Evolutionary conservation across 2,329 filamentous ascomycete species (phyloP).

Genomic region (Fonsecaea multimorphosa): DNA sequence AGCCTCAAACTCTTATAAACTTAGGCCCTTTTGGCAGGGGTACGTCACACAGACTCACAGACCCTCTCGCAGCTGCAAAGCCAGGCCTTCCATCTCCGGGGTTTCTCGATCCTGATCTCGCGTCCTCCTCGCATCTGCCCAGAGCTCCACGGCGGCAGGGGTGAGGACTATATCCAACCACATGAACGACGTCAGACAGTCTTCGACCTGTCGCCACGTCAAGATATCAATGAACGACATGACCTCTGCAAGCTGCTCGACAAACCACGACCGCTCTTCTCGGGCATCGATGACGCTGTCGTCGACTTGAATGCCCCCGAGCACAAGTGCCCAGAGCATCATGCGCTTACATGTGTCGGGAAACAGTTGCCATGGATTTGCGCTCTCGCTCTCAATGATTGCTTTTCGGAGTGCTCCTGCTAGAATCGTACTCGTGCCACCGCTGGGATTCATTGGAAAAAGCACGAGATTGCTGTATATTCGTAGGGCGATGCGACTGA

Average conservation of each 20-base stretch:
- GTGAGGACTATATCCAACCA: conserved; percentile 9
- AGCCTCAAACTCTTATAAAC: too few relatives aligned
- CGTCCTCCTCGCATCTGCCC: conserved; percentile 1
- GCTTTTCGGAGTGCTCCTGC: neutral
- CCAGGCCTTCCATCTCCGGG: conserved; percentile 1
- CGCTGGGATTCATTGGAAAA: conserved; percentile 10
- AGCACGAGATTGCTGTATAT: conserved; percentile 10
- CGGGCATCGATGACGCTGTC: neutral
- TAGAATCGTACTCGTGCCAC: neutral
- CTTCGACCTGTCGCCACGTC: neutral
- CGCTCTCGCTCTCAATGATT: neutral
- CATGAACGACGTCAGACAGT: conserved; percentile 3
- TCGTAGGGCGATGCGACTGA: neutral
- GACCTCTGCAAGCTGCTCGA: neutral
- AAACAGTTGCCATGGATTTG: neutral
- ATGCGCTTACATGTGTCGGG: conserved; percentile 3
- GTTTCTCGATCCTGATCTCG: neutral
- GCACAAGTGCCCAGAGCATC: conserved; percentile 7
- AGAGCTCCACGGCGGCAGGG: conserved; percentile 4
- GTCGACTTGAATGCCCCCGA: conserved; percentile 9
- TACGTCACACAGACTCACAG: neutral
- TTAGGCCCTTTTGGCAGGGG: too few relatives aligned
- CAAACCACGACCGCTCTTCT: neutral
- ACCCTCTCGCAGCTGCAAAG: neutral
- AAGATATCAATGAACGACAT: neutral